phyloP scores from a whole-genome alignment of 257 asterid genomes.

The Petrea volubilis region DNA sequence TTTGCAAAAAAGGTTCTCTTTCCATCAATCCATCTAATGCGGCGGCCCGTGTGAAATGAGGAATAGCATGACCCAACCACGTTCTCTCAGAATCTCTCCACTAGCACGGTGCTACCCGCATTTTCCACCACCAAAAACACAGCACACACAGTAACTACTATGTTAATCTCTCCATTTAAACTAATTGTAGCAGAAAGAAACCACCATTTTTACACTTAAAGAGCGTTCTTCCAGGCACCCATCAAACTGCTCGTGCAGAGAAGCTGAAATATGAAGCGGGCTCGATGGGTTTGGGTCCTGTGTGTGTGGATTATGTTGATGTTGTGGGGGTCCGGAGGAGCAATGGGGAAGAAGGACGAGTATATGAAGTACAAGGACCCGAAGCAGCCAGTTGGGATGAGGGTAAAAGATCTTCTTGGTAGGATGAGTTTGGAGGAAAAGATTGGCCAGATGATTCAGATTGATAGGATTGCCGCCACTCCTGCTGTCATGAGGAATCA shows the following conservation, averaged over 20 bases:
- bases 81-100: slow-evolving; percentile 32
- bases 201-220: neutral
- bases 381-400: slow-evolving; percentile 50
- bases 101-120: neutral
- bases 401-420: slow-evolving; percentile 68
- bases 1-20: neutral
- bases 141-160: neutral
- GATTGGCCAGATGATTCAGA: slow-evolving; percentile 94
- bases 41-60: slow-evolving; percentile 2
- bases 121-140: slow-evolving; percentile 6
- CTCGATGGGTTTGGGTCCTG: slow-evolving; percentile 32
- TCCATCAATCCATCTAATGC: slow-evolving; percentile 15
- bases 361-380: slow-evolving; percentile 68
- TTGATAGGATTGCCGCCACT: slow-evolving; percentile 71
- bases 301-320: slow-evolving; percentile 40
- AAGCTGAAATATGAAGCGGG: slow-evolving; percentile 33
- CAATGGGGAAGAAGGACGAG: slow-evolving; percentile 39
- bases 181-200: neutral
- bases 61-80: slow-evolving; percentile 19
- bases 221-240: neutral
- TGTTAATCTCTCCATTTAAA: neutral
- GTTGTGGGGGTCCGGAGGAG: slow-evolving; percentile 47
- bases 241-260: neutral
- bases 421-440: slow-evolving; percentile 77
- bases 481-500: slow-evolving; percentile 58